Conservation (phyloP, 2,329 filamentous ascomycete species). For the Penicillium sumatraense region DNA sequence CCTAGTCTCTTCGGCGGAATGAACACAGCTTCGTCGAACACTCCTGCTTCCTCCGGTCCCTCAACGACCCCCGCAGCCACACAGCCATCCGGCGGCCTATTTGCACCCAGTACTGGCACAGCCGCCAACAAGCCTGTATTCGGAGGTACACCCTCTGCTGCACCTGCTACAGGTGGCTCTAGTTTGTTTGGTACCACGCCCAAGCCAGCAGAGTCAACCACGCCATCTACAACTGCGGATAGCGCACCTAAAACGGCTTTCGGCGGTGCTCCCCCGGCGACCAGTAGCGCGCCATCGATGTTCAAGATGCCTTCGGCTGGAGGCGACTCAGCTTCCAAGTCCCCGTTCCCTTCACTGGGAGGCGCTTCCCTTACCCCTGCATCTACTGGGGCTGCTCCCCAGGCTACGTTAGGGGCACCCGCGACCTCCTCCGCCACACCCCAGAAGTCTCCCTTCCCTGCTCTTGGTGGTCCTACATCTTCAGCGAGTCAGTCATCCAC, state of each 20-base stretch:
- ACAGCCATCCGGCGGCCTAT: slow-evolving; percentile 35
- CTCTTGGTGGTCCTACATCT: slow-evolving; percentile 33
- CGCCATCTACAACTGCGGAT: slow-evolving; percentile 29
- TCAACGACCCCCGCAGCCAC: slow-evolving; percentile 33
- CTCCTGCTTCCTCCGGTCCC: slow-evolving; percentile 26
- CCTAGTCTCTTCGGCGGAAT: slow-evolving; percentile 32
- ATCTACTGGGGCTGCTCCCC: slow-evolving; percentile 17
- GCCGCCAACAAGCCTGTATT: slow-evolving; percentile 35
- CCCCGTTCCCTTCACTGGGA: slow-evolving; percentile 25
- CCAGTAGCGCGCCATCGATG: slow-evolving; percentile 27
- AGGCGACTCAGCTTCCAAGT: slow-evolving; percentile 29
- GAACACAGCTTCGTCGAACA: slow-evolving; percentile 31
- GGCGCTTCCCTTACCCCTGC: slow-evolving; percentile 17
- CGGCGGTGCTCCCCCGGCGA: slow-evolving; percentile 24
- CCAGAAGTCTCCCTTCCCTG: slow-evolving; percentile 40
- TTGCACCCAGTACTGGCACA: slow-evolving; percentile 28
- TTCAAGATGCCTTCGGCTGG: slow-evolving; percentile 34
- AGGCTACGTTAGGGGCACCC: slow-evolving; percentile 28
- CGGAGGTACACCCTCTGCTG: slow-evolving; percentile 26
- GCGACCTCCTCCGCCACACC: slow-evolving; percentile 37
- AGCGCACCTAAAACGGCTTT: slow-evolving; percentile 35
- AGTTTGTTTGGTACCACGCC: slow-evolving; percentile 34
- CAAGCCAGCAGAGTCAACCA: slow-evolving; percentile 37
- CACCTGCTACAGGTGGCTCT: slow-evolving; percentile 24
- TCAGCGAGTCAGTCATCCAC: slow-evolving; percentile 37